Percentiles rank a stretch among this genome's conserved stretches.
These are phyloP conservation scores for Blastocystis sp. DNA, from an alignment of 352 stramenopile species.

Conservation along the genomic window DNA sequence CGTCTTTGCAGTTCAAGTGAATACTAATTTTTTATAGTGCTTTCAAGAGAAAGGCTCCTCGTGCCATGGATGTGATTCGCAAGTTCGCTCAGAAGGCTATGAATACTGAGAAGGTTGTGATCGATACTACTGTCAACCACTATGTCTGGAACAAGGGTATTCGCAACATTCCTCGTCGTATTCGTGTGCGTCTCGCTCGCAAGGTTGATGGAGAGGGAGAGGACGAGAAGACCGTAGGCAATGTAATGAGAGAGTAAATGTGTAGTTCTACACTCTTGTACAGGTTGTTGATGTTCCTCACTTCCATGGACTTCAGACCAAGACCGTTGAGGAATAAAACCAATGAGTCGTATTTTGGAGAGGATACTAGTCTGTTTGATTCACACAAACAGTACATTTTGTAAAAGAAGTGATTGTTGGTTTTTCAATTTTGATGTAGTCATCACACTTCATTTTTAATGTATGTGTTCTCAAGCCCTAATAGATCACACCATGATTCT, in stretches of 20 bases:
- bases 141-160: slow-evolving; percentile 93
- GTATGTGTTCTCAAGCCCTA: slow-evolving; percentile 47
- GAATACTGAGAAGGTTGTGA: slow-evolving; percentile 89
- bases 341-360: slow-evolving; percentile 12
- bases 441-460: slow-evolving; percentile 38
- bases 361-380: slow-evolving; percentile 5
- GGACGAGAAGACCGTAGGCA: slow-evolving; percentile 92
- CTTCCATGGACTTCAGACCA: slow-evolving; percentile 61
- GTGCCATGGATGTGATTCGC: slow-evolving; percentile 90
- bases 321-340: neutral
- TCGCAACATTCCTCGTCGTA: slow-evolving; percentile 89
- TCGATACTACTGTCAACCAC: slow-evolving; percentile 92
- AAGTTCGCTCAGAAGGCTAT: slow-evolving; percentile 92
- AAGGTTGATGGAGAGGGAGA: slow-evolving; percentile 89
- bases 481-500: neutral
- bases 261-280: slow-evolving; percentile 58
- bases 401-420: slow-evolving; percentile 38
- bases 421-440: slow-evolving; percentile 46
- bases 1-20: neutral
- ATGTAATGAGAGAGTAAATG: neutral
- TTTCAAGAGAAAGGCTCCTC: slow-evolving; percentile 94
- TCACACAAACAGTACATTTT: slow-evolving; percentile 44
- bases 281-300: slow-evolving; percentile 59
- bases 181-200: slow-evolving; percentile 90
- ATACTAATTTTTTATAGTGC: slow-evolving; percentile 67